Conservation (phyloP, 169 alveolate species). For the Plasmodium cynomolgi region DNA sequence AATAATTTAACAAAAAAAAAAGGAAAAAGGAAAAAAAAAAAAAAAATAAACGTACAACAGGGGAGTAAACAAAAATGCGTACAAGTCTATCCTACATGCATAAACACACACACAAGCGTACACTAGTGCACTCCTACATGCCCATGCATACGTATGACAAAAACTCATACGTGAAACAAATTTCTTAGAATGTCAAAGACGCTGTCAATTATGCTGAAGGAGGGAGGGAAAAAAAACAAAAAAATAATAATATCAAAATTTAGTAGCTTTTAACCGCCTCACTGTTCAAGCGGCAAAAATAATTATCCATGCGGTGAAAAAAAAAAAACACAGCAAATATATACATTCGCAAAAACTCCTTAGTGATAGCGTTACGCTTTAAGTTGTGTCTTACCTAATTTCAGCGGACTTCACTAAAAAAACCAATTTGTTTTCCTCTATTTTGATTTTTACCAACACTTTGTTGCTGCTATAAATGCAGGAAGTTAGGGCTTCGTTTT, state of each 20-base stretch:
- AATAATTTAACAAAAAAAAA: slow-evolving; percentile 58
- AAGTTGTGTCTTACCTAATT: slow-evolving; percentile 29
- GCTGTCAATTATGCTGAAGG: slow-evolving; percentile 52
- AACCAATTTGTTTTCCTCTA: slow-evolving; percentile 67
- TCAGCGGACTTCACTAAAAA: slow-evolving; percentile 71
- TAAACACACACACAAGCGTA: background rate
- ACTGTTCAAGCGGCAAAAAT: slow-evolving; percentile 15
- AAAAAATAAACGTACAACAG: background rate
- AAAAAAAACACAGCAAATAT: background rate
- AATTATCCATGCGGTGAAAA: background rate
- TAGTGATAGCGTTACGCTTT: background rate
- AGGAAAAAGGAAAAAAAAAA: background rate
- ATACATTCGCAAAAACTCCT: background rate
- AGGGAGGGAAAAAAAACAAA: background rate
- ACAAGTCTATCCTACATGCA: slow-evolving; percentile 2
- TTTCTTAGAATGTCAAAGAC: slow-evolving; percentile 56
- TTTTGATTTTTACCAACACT: slow-evolving; percentile 54
- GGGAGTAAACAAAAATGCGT: background rate
- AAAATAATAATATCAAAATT: background rate
- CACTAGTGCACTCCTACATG: background rate
- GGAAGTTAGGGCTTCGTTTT: slow-evolving; percentile 52
- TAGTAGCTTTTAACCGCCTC: background rate
- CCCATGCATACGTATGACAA: background rate
- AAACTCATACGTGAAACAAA: slow-evolving; percentile 45
- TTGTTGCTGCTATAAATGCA: slow-evolving; percentile 44